phyloP scores from a whole-genome alignment of 768 basidiomycete genomes.

The Hydnum rufescens region DNA sequence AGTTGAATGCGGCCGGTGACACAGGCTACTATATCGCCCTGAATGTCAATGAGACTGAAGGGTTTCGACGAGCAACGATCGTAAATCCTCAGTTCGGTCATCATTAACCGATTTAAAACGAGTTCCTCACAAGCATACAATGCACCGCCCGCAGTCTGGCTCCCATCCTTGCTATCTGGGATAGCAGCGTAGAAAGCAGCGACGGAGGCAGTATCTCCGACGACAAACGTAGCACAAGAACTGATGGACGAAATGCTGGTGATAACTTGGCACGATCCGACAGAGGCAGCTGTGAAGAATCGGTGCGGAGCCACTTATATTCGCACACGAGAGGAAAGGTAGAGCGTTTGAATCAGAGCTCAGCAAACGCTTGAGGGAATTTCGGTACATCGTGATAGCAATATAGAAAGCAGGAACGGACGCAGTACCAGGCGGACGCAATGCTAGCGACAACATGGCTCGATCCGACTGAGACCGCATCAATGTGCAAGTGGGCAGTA shows the following conservation, averaged over 20 bases:
- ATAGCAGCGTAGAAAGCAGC: slow-evolving; percentile 14
- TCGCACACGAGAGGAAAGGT: no score
- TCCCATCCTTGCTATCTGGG: slow-evolving; percentile 12
- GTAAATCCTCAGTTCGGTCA: background rate
- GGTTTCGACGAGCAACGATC: slow-evolving; percentile 5
- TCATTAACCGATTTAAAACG: background rate
- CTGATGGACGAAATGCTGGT: slow-evolving; percentile 15
- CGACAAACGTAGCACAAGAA: slow-evolving; percentile 16
- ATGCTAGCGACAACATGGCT: no score
- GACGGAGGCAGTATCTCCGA: slow-evolving; percentile 11
- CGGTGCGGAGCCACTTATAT: slow-evolving; percentile 15
- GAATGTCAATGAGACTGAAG: slow-evolving; percentile 1
- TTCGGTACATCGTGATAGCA: no score
- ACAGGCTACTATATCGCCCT: slow-evolving; percentile 13
- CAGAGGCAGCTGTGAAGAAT: slow-evolving; percentile 5
- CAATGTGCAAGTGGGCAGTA: slow-evolving; percentile 15
- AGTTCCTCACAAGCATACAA: slow-evolving; percentile 9
- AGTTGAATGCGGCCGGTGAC: slow-evolving; percentile 13
- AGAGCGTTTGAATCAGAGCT: no score
- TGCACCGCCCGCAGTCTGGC: slow-evolving; percentile 5
- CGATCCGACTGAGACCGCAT: slow-evolving; percentile 8
- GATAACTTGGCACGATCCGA: slow-evolving; percentile 9
- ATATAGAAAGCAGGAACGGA: no score
- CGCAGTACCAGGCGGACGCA: no score
- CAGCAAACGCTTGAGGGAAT: no score